Evolutionary conservation across 2,329 filamentous ascomycete genomes (phyloP).

Genomic region (Endoconidiophora laricicola): DNA sequence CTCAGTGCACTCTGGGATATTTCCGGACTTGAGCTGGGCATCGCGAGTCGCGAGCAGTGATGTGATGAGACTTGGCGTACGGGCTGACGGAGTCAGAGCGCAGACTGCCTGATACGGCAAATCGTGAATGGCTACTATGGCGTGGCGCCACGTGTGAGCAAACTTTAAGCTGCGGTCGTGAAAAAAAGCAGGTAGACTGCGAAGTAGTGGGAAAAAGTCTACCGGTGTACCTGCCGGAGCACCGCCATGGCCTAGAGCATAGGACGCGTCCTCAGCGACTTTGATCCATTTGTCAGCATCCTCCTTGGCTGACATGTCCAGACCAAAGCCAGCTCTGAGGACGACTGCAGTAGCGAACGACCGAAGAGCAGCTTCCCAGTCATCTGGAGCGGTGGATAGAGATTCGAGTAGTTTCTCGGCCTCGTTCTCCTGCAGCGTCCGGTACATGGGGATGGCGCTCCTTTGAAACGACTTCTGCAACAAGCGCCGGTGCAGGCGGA

Average conservation of each 20-base stretch:
- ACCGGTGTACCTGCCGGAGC: slow-evolving; percentile 21
- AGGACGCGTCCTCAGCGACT: slow-evolving; percentile 20
- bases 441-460: slow-evolving; percentile 23
- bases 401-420: slow-evolving; percentile 25
- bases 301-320: neutral
- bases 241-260: slow-evolving; percentile 19
- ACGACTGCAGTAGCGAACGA: slow-evolving; percentile 27
- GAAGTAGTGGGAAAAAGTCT: slow-evolving; percentile 25
- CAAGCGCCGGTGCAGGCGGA: slow-evolving; percentile 26
- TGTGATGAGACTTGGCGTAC: slow-evolving; percentile 23
- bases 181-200: slow-evolving; percentile 22
- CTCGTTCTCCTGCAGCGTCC: slow-evolving; percentile 26
- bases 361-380: slow-evolving; percentile 22
- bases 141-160: slow-evolving; percentile 18
- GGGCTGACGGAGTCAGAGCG: slow-evolving; percentile 17
- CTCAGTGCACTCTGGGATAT: slow-evolving; percentile 23
- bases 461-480: slow-evolving; percentile 28
- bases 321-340: slow-evolving; percentile 27
- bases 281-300: slow-evolving; percentile 23
- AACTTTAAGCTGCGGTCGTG: slow-evolving; percentile 20
- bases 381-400: slow-evolving; percentile 18
- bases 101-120: slow-evolving; percentile 26
- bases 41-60: slow-evolving; percentile 26
- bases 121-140: slow-evolving; percentile 27
- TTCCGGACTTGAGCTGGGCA: slow-evolving; percentile 19